Evolutionary conservation across 176 grass and related monocot species (phyloP).

Genomic region (Ampelocalamus luodianensis): DNA sequence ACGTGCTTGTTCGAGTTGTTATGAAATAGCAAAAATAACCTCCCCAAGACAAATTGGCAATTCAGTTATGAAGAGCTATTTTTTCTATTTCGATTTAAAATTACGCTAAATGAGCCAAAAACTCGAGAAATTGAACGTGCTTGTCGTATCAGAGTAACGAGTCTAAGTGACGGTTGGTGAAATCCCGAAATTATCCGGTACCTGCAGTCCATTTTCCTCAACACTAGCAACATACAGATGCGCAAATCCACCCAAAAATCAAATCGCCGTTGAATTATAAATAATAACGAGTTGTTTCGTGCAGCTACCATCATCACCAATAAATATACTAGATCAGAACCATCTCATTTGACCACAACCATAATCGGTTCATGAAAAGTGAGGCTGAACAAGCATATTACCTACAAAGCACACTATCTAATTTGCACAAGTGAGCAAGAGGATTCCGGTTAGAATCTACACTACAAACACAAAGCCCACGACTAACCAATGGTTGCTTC

Average conservation of each 20-base stretch:
- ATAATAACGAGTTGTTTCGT: not conserved
- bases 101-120: too few species aligned
- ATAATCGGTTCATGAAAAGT: not conserved
- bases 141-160: not conserved
- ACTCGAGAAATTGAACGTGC: not conserved
- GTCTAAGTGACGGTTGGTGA: not conserved
- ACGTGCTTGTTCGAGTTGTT: too few species aligned
- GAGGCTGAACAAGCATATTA: not conserved
- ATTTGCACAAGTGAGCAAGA: slow-evolving; percentile 21
- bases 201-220: not conserved
- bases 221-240: not conserved
- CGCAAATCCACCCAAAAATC: not conserved
- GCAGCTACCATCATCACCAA: not conserved
- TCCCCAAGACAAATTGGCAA: too few species aligned
- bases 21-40: too few species aligned
- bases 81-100: too few species aligned
- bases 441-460: slow-evolving; percentile 23
- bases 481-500: not conserved
- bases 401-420: slow-evolving; percentile 10
- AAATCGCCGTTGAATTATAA: not conserved
- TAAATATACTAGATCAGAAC: not conserved
- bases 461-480: not conserved
- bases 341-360: not conserved
- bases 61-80: too few species aligned
- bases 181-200: not conserved